phyloP scores from a whole-genome alignment of 345 rosid species.

The Eutrema yunnanense region DNA sequence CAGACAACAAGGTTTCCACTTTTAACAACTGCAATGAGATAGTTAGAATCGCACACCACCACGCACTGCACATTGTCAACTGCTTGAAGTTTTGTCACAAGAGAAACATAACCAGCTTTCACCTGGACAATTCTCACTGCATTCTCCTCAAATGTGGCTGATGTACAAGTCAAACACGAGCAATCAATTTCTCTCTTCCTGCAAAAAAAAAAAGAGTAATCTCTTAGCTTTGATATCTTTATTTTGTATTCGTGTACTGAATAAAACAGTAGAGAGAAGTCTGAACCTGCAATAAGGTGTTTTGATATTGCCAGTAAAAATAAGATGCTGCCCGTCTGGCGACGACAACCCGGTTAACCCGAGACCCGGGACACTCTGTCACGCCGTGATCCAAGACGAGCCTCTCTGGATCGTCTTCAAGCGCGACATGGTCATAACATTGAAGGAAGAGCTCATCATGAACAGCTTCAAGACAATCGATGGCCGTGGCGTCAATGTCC shows the following conservation, averaged over 20 bases:
- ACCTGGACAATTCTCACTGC: slow-evolving; percentile 61
- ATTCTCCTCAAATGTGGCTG: slow-evolving; percentile 41
- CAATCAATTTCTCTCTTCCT: slow-evolving; percentile 70
- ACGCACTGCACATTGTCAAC: slow-evolving; percentile 47
- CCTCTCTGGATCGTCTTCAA: slow-evolving; percentile 83
- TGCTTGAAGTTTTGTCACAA: slow-evolving; percentile 53
- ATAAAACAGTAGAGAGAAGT: slow-evolving; percentile 3
- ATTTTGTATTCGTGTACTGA: background rate
- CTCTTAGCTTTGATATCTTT: slow-evolving; percentile 7
- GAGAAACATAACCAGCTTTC: slow-evolving; percentile 62
- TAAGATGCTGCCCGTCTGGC: slow-evolving; percentile 62
- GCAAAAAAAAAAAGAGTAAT: slow-evolving; percentile 6
- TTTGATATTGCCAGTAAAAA: slow-evolving; percentile 55
- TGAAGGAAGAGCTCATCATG: slow-evolving; percentile 75
- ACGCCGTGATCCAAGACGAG: slow-evolving; percentile 67
- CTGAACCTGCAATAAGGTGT: slow-evolving; percentile 82
- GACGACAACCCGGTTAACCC: slow-evolving; percentile 70
- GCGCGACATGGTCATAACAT: slow-evolving; percentile 67
- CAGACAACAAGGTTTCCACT: slow-evolving; percentile 69
- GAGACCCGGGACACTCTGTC: slow-evolving; percentile 67
- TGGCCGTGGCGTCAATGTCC: slow-evolving; percentile 64
- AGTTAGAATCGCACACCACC: slow-evolving; percentile 57
- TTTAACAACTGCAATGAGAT: slow-evolving; percentile 59
- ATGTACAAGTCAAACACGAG: slow-evolving; percentile 64
- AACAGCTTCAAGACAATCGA: slow-evolving; percentile 85